Conservation (phyloP, 306 rosid genomes). For the Lablab purpureus region DNA sequence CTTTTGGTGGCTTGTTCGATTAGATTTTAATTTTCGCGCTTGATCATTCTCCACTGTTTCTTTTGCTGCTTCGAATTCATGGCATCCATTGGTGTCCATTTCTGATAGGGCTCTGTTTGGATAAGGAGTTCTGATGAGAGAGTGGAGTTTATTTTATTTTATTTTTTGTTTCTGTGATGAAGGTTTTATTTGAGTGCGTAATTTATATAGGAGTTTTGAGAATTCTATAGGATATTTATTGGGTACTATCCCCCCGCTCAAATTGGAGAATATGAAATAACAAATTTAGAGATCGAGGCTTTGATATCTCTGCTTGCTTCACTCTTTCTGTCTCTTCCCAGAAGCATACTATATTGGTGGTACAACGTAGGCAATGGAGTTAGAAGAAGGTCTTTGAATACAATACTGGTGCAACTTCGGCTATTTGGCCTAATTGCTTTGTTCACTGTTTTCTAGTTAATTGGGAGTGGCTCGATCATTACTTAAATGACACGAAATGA, state of each 20-base stretch:
- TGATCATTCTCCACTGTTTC: slow-evolving; percentile 1
- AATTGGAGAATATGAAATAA: slow-evolving; percentile 3
- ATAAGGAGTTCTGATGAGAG: slow-evolving; percentile 15
- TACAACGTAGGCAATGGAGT: not conserved
- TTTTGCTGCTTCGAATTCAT: slow-evolving; percentile 10
- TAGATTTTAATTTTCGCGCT: slow-evolving; percentile 32
- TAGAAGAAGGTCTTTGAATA: not conserved
- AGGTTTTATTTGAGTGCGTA: not conserved
- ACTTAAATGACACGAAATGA: slow-evolving; percentile 3
- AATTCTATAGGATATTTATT: not conserved
- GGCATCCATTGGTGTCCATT: not conserved
- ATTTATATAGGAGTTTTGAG: slow-evolving; percentile 9
- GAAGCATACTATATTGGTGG: not conserved
- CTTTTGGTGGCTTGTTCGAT: slow-evolving; percentile 9
- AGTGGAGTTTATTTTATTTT: not conserved
- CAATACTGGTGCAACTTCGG: not conserved
- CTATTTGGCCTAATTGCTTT: slow-evolving; percentile 31
- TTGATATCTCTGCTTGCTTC: not conserved
- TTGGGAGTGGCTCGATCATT: not conserved
- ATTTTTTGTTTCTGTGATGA: not conserved
- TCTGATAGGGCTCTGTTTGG: slow-evolving; percentile 1
- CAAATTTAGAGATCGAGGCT: not conserved
- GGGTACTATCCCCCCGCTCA: not conserved
- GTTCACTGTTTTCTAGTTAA: slow-evolving; percentile 11
- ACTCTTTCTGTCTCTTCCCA: not conserved